A percentile compares a stretch with the other conserved stretches of the same genome.
Conservation (phyloP, 1,284 basidiomycete genomes). For the Pseudozyma thailandica region DNA sequence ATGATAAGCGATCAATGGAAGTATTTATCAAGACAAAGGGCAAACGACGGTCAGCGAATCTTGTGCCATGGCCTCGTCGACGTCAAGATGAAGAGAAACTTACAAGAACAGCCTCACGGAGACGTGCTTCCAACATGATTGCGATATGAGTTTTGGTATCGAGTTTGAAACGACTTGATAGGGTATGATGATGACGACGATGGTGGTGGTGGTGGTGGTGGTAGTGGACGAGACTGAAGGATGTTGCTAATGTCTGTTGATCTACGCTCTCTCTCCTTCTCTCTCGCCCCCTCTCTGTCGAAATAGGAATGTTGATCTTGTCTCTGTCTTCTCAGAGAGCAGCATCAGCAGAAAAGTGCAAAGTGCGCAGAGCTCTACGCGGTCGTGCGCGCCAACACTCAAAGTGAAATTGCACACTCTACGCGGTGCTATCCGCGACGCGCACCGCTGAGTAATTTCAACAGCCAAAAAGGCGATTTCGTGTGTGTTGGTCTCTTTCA, state of each 20-base stretch:
- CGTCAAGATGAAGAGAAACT: constrained; percentile 8
- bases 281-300: too few relatives aligned
- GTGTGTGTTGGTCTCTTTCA: constrained; percentile 10
- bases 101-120: constrained; percentile 57
- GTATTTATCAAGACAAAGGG: too few relatives aligned
- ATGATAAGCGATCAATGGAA: not conserved
- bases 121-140: constrained; percentile 63
- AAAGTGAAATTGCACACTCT: not conserved
- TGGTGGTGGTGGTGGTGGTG: constrained; percentile 2
- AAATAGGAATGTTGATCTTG: too few relatives aligned
- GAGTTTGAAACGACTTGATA: too few relatives aligned
- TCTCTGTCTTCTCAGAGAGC: not conserved
- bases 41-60: not conserved
- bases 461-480: not conserved
- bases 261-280: constrained; percentile 1
- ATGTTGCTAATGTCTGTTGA: constrained; percentile 1
- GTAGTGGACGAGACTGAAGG: constrained; percentile 1
- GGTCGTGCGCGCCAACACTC: not conserved
- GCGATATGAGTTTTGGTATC: not conserved
- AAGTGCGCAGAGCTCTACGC: not conserved
- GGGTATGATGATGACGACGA: not conserved
- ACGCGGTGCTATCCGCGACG: constrained; percentile 21
- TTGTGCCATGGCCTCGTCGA: too few relatives aligned
- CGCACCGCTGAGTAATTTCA: constrained; percentile 13
- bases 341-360: not conserved